Evolutionary conservation across 2,329 filamentous ascomycete genomes (phyloP), one percentile per base, ranked within the genome.

Genomic region (Penicillium sp.): DNA sequence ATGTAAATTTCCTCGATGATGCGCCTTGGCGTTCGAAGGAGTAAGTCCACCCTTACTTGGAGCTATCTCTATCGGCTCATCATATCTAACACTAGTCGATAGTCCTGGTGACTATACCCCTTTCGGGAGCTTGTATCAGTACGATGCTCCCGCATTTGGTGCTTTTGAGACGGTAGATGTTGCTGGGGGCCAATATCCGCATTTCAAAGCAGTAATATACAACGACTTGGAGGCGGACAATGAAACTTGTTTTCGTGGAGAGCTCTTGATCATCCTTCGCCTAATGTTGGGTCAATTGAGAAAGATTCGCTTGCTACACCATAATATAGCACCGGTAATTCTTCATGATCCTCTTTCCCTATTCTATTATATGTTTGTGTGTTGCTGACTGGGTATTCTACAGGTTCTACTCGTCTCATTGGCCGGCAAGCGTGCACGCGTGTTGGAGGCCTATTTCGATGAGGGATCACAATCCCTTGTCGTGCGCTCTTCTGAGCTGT

Each of bases 321-420:
- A 46, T 25, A 4, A 34, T 10, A 46, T n/a, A 3, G 31, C 21
- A 8, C 44, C 44, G 31, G 31, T 46, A 46, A 23, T 31, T 4
- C 2, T 44, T 16, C 7, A 15, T 31, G 8, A 6, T 3, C 6
- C 10, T 6, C 18, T 31, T 21, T n/a, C 2, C 10, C 10, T 31
- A 1, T 31, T 3, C 0, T n/a, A 18, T 31, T 44, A 0, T 29
- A 1, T 42, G 2, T 18, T 29, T 31, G 8, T 3, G 1, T 2
- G 3, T 44, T 15, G 1, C 41, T 44, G 1, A 44, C n/a, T 2
- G 6, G 2, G 0, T 18, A 31, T 15, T 31, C 10, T 31, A 15
- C 6, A 35, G 44, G 15, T 46, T 34, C 25, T 35, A 5, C 31
- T 46, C 2, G 13, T 46, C 3, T 46, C 44, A 23, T 46, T 46